Conservation (phyloP, 2,329 filamentous ascomycete species). For the Dissoconium aciculare region DNA sequence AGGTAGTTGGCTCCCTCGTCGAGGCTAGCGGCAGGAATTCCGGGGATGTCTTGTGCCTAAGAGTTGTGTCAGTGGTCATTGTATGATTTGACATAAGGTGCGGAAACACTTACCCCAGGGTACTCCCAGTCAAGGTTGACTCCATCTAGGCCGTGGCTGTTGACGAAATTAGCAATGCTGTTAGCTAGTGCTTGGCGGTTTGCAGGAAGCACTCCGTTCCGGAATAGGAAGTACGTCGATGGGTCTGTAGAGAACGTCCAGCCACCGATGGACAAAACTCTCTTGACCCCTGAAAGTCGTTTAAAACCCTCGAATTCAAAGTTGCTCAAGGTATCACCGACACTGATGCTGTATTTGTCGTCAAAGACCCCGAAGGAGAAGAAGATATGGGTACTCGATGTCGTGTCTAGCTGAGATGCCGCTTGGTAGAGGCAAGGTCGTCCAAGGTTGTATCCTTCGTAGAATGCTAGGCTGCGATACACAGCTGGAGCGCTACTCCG, state of each 20-base stretch:
- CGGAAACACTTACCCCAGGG: too few species aligned
- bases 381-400: neutral
- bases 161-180: neutral
- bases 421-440: neutral
- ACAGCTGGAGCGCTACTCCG: neutral
- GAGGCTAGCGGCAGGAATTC: too few species aligned
- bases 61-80: too few species aligned
- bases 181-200: neutral
- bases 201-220: neutral
- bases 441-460: neutral
- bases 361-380: neutral
- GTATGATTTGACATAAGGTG: too few species aligned
- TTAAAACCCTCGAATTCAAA: neutral
- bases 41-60: too few species aligned
- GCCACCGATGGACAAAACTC: neutral
- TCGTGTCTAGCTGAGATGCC: neutral
- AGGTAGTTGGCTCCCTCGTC: neutral
- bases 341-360: neutral
- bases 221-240: neutral
- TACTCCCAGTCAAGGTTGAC: neutral
- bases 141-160: neutral
- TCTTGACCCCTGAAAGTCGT: neutral
- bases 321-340: too few species aligned
- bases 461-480: neutral
- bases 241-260: too few species aligned